phyloP scores from a whole-genome alignment of 768 basidiomycete species.

The Hemileccinum impolitum region DNA sequence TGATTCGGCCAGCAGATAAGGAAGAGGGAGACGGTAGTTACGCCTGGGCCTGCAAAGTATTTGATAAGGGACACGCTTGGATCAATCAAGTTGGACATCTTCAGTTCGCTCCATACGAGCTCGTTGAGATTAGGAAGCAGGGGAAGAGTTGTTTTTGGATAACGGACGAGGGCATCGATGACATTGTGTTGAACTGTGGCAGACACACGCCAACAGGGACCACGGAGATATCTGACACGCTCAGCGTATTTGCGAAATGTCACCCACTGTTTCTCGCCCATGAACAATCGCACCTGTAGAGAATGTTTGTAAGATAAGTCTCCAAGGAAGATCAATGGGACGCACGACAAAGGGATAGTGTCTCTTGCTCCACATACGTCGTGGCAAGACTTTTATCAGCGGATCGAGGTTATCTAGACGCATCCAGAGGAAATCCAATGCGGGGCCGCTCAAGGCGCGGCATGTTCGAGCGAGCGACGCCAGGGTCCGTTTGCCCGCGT shows the following conservation, averaged over 20 bases:
- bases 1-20: constrained; percentile 26
- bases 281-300: constrained; percentile 20
- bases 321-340: background rate
- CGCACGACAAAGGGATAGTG: constrained; percentile 20
- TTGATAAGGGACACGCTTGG: constrained; percentile 24
- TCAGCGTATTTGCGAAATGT: constrained; percentile 24
- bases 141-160: constrained; percentile 12
- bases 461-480: constrained; percentile 28
- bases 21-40: constrained; percentile 19
- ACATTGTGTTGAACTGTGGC: constrained; percentile 15
- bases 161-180: constrained; percentile 13
- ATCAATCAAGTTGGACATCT: constrained; percentile 21
- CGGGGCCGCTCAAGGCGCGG: constrained; percentile 16
- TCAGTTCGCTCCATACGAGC: constrained; percentile 24
- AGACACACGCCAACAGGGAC: constrained; percentile 21
- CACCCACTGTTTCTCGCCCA: constrained; percentile 27
- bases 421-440: constrained; percentile 30
- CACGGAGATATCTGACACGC: constrained; percentile 22
- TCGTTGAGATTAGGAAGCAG: constrained; percentile 26
- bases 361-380: constrained; percentile 25
- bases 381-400: constrained; percentile 23
- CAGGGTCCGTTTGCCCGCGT: constrained; percentile 20
- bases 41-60: constrained; percentile 21
- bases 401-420: constrained; percentile 27
- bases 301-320: background rate